Base-by-base conservation (phyloP, 805 yeast genomes). In the Monosporozyma servazzii region DNA sequence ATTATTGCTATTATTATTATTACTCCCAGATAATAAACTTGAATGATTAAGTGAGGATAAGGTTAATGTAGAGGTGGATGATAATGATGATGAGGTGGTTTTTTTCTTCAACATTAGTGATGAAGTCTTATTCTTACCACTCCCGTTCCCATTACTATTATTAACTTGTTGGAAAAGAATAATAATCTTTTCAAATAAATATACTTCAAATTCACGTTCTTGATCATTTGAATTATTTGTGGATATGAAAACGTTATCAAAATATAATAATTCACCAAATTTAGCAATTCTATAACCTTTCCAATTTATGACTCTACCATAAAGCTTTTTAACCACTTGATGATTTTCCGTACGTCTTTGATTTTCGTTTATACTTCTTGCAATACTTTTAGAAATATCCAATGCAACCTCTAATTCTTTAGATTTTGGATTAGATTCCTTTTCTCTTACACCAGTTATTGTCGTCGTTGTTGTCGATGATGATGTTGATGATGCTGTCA, bases 281-380 rank as follows among this genome's bases (percentile, higher is more conserved):
- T 82, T 84, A 51, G 75, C 75, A 44, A 85, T 72, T 53, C 82
- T 81, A 64, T 88, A 88, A 21, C 96, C 97, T 59, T 88, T 81
- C 99, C 99, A 93, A 69, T 90, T 95, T 21, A 76, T 73, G 10
- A 91, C 95, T 52, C 90, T 78, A 20, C 81, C 86, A 50, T 77
- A 75, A 44, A 93, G 75, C 49, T 83, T 84, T 57, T 78, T 80
- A 42, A 86, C 74, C 37, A 80, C 77, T 53, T 82, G 85, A 50
- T 81, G 77, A 67, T 93, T 93, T 66, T 93, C 99, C 1, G 93
- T 83, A 56, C 86, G 76, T 68, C 99, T 78, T 71, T 90, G 96
- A 18, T 95, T 88, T 66, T 93, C 99, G 70, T 93, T 93, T 36
- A 93, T 91, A 57, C 80, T 82, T 58, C 80, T 77, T 20, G 96